These are phyloP conservation scores for Cryptococcus sp. DNA, from an alignment of 1,284 basidiomycete genomes.

Conservation along the genomic window DNA sequence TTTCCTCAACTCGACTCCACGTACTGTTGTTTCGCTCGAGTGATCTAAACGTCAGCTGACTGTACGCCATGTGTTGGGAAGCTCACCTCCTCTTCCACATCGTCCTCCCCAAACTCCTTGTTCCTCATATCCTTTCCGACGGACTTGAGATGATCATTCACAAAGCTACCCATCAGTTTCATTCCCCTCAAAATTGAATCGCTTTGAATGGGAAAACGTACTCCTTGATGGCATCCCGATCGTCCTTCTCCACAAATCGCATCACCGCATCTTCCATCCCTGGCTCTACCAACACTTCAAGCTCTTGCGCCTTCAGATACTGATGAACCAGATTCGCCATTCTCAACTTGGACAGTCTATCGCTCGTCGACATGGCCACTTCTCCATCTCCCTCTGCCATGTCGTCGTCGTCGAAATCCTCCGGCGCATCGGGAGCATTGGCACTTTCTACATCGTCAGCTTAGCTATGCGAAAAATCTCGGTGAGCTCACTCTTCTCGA, in stretches of 20 bases:
- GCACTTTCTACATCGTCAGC: slow-evolving; percentile 21
- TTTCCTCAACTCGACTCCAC: too few species aligned
- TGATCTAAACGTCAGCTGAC: slow-evolving; percentile 62
- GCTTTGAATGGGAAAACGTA: too few species aligned
- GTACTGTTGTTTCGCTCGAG: slow-evolving; percentile 65
- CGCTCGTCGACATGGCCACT: slow-evolving; percentile 34
- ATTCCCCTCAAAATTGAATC: background rate
- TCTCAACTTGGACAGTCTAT: slow-evolving; percentile 44
- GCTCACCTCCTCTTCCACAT: slow-evolving; percentile 63
- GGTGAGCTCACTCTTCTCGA: slow-evolving; percentile 38
- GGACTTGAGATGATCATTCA: slow-evolving; percentile 56
- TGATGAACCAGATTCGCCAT: slow-evolving; percentile 67
- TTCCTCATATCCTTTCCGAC: slow-evolving; percentile 53
- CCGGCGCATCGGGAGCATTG: slow-evolving; percentile 37
- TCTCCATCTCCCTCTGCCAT: slow-evolving; percentile 62
- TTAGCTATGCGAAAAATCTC: background rate
- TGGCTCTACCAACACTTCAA: slow-evolving; percentile 76
- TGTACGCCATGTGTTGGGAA: background rate
- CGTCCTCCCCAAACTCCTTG: slow-evolving; percentile 61
- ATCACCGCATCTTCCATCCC: slow-evolving; percentile 88
- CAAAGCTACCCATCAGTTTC: slow-evolving; percentile 55
- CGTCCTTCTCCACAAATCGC: slow-evolving; percentile 91
- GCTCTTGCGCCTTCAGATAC: slow-evolving; percentile 79
- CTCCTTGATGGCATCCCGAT: slow-evolving; percentile 81
- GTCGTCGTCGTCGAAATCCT: slow-evolving; percentile 60